Evolutionary conservation across 192 early-diverging fungal genomes (phyloP).

Genomic region (Entomortierella parvispora): DNA sequence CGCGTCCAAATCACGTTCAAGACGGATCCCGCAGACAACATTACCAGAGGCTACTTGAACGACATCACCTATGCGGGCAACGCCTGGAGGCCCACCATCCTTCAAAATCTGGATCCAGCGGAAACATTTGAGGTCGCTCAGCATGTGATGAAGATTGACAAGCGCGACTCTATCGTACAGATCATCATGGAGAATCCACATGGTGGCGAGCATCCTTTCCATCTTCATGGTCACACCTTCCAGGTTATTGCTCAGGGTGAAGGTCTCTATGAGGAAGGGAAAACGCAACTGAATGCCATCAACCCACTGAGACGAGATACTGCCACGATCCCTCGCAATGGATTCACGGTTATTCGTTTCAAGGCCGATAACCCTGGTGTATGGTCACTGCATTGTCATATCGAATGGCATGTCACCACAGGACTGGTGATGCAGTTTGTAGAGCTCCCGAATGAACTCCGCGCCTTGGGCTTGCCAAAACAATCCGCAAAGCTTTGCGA

Average conservation of each 20-base stretch:
- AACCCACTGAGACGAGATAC: slow-evolving; percentile 56
- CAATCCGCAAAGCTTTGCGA: slow-evolving; percentile 51
- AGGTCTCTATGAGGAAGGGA: slow-evolving; percentile 42
- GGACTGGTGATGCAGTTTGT: slow-evolving; percentile 58
- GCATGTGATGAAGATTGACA: slow-evolving; percentile 32
- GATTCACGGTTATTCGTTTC: slow-evolving; percentile 55
- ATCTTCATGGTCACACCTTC: slow-evolving; percentile 59
- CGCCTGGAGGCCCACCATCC: slow-evolving; percentile 38
- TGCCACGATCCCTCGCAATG: slow-evolving; percentile 39
- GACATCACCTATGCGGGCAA: slow-evolving; percentile 20
- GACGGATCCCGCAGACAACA: slow-evolving; percentile 4
- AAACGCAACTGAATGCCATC: slow-evolving; percentile 27
- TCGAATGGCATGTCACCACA: slow-evolving; percentile 61
- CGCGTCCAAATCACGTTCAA: slow-evolving; percentile 29
- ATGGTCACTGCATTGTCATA: slow-evolving; percentile 62
- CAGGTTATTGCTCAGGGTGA: slow-evolving; percentile 55
- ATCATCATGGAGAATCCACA: slow-evolving; percentile 37
- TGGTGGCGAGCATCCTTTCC: slow-evolving; percentile 51
- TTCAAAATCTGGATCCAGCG: slow-evolving; percentile 43
- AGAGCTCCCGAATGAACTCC: slow-evolving; percentile 43
- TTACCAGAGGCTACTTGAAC: slow-evolving; percentile 22
- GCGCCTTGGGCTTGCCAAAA: slow-evolving; percentile 40
- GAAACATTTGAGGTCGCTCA: slow-evolving; percentile 15
- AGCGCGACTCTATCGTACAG: slow-evolving; percentile 30
- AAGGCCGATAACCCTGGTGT: slow-evolving; percentile 59